Base-by-base conservation (phyloP, 2,329 filamentous ascomycete genomes). In the Keithomyces neogunnii region DNA sequence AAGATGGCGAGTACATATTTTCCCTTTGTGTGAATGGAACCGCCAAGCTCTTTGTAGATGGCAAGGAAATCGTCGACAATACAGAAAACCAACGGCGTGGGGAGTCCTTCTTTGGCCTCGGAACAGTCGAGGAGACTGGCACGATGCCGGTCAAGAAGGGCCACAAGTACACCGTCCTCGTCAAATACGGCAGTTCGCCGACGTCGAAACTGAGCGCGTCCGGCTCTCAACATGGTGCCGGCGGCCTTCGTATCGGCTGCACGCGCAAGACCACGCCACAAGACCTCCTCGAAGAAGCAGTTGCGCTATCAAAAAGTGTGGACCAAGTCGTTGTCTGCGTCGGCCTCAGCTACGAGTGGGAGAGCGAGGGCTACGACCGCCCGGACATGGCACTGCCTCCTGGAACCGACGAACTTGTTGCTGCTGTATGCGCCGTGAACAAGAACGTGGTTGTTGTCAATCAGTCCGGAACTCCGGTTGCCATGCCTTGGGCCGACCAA, bases 341-440 rank as follows among this genome's bases (percentile, higher is more conserved):
- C 2, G 89, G 89, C 2, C 76, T 93, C 46, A 91, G 89, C 61
- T 79, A 78, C 38, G 87, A 92, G 62, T 92, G 87, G 86, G 88
- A 92, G 65, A 85, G 84, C 0, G 88, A 91, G 69, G 86, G 86
- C 33, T 74, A 80, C 38, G 89, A 96, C 68, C 82, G 89, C 40
- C 85, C 84, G 59, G 86, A 86, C 65, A 81, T 96, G 65, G 86
- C 84, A 30, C 74, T 95, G 0, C 92, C 89, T 69, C 78, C 85
- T 26, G 77, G 80, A 39, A 81, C 85, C 42, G 86, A 93, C 59
- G 75, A 80, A n/a, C 70, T 95, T 50, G 86, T 92, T 59, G 64
- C 74, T 10, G 78, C 80, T 1, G 80, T 92, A 0, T 73, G 82
- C 4, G 74, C 74, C 0, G 84, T 75, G 0, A 90, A 91, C 64